Evolutionary conservation across 1,284 basidiomycete genomes (phyloP), one percentile per base, ranked within the genome.

Genomic region (Athelia psychrophila): DNA sequence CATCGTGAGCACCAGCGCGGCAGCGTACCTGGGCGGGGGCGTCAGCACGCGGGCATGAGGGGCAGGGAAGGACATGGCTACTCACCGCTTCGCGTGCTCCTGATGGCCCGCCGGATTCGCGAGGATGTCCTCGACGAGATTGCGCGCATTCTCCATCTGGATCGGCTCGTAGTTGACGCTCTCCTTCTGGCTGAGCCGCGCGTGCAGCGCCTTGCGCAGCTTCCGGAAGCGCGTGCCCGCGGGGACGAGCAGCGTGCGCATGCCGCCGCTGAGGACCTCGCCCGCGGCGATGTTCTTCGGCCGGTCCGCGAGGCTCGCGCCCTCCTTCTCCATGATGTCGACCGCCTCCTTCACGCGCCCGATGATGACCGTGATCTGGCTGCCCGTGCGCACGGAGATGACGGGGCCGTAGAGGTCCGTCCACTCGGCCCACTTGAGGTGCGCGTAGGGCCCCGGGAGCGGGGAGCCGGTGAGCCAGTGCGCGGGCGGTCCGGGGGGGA

Each of bases 1-100:
- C 45, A 88, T 72, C 2, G 78, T 74, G 66, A 88, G 75, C 2
- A 86, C 83, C 0, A 87, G 76, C 0, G 78, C 80, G 0, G 84
- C 79, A 0, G 84, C 79, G 57, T 83, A 88, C 27, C 64, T 58
- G 46, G 33, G 33, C 10, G 33, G 33, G 10, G 33, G n/a, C 10
- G 10, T 35, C 10, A 35, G 33, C 33, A n/a, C n/a, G n/a, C n/a
- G n/a, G n/a, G n/a, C n/a, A n/a, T n/a, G n/a, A 35, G 10, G n/a
- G n/a, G 12, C 33, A 35, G 33, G n/a, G 10, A 10, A 35, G n/a
- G 12, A n/a, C 10, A 35, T 12, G 10, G 33, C 33, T 12, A n/a
- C 33, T 35, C n/a, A 35, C 33, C 33, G 33, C n/a, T 35, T 35
- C 12, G 33, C 33, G 33, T 75, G 59, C 83, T 81, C n/a, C 64